Conservation (phyloP, 2,329 filamentous ascomycete species). For the Westerdykella ornata region DNA sequence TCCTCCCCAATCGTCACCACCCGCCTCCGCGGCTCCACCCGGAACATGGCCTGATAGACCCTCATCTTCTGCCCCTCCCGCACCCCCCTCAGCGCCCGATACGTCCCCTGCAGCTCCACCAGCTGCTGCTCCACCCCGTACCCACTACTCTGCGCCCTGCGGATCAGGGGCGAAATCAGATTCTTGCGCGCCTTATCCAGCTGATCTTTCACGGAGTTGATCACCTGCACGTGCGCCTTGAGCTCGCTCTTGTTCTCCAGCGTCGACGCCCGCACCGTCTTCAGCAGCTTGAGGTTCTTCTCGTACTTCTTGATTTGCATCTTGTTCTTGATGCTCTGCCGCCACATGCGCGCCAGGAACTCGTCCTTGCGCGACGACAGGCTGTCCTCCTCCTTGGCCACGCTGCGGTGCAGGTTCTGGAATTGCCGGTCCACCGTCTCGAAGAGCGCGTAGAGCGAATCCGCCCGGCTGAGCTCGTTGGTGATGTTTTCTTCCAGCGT, state of each 20-base stretch:
- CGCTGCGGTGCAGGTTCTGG: conserved; percentile 75
- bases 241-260: conserved; percentile 82
- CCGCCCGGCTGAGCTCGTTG: conserved; percentile 72
- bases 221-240: conserved; percentile 76
- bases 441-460: conserved; percentile 80
- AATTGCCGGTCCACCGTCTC: conserved; percentile 88
- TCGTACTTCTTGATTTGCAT: conserved; percentile 80
- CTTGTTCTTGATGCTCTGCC: conserved; percentile 71
- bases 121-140: conserved; percentile 81
- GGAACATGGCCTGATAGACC: conserved; percentile 69
- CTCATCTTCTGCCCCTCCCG: conserved; percentile 75
- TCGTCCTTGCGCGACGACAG: conserved; percentile 78
- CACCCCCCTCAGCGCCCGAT: conserved; percentile 67
- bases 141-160: conserved; percentile 60
- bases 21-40: conserved; percentile 25
- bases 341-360: conserved; percentile 78
- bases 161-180: conserved; percentile 75
- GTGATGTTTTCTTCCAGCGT: conserved; percentile 86
- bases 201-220: conserved; percentile 77
- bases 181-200: conserved; percentile 78
- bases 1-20: conserved; percentile 16
- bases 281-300: conserved; percentile 75
- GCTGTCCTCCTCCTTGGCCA: conserved; percentile 72
- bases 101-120: conserved; percentile 69
- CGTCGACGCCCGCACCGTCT: conserved; percentile 72